A percentile compares a stretch with the other conserved stretches of the same genome.
phyloP scores from a whole-genome alignment of 805 yeast genomes.

The Ogataea ramenticola region DNA sequence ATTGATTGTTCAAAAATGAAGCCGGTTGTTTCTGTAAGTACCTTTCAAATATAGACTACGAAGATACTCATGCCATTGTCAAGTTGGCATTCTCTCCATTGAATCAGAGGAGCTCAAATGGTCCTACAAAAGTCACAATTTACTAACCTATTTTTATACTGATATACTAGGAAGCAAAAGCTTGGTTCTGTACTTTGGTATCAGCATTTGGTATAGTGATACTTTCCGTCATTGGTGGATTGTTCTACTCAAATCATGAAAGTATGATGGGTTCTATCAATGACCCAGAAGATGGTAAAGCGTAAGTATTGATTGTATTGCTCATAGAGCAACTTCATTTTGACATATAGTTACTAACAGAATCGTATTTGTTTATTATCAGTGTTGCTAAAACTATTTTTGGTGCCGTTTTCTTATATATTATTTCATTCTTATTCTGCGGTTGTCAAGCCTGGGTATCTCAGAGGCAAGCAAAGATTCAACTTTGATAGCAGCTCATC shows the following conservation, averaged over 20 bases:
- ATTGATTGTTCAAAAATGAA: neutral
- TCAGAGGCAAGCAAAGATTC: slow-evolving; percentile 61
- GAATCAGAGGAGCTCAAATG: no score
- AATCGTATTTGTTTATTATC: no score
- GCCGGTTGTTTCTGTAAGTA: slow-evolving; percentile 2
- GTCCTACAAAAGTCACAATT: no score
- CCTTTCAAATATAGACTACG: no score
- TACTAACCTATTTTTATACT: no score
- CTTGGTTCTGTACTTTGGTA: slow-evolving; percentile 91
- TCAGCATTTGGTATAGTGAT: slow-evolving; percentile 91
- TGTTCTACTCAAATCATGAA: slow-evolving; percentile 78
- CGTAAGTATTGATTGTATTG: slow-evolving; percentile 38
- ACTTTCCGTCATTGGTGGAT: slow-evolving; percentile 72
- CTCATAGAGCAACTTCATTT: no score
- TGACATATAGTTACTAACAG: neutral
- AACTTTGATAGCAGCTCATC: slow-evolving; percentile 24
- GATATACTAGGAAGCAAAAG: slow-evolving; percentile 47
- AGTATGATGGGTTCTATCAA: slow-evolving; percentile 85
- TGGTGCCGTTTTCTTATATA: slow-evolving; percentile 81
- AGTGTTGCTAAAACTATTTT: slow-evolving; percentile 85
- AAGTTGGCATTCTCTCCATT: no score
- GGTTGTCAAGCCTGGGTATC: slow-evolving; percentile 73
- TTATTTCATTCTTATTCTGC: slow-evolving; percentile 77
- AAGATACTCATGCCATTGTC: no score
- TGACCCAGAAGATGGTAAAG: slow-evolving; percentile 90